phyloP scores from a whole-genome alignment of 2,329 filamentous ascomycete genomes.

The Diplocarpon rosae region DNA sequence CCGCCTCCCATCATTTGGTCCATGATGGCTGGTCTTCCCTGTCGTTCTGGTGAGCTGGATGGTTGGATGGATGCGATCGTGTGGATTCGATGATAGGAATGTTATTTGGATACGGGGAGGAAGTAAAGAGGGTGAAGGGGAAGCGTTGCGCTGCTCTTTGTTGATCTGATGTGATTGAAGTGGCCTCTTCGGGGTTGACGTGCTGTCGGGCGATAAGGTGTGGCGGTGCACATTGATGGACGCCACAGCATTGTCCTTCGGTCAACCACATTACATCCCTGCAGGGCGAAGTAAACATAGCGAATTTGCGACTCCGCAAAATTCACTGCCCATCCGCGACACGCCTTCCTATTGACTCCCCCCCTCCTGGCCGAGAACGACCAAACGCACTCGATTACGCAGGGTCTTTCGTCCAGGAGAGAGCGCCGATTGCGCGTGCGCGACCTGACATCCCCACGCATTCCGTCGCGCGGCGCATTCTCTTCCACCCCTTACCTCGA shows the following conservation, averaged over 20 bases:
- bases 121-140: not conserved
- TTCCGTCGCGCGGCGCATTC: not conserved
- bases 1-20: constrained; percentile 28
- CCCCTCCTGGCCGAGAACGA: no score
- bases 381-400: no score
- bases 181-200: not conserved
- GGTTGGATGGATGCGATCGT: no score
- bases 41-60: no score
- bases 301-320: not conserved
- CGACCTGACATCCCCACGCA: not conserved
- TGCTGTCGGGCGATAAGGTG: not conserved
- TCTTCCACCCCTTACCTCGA: not conserved
- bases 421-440: no score
- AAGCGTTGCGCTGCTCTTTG: not conserved
- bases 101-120: not conserved
- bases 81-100: no score
- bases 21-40: constrained; percentile 14
- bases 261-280: no score
- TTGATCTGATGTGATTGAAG: not conserved
- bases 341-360: no score
- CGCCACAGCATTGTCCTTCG: no score
- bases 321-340: not conserved
- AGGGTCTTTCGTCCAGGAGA: no score
- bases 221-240: not conserved
- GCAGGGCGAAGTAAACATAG: not conserved